These are phyloP conservation scores for Chenopodium quinoa DNA, from an alignment of 148 eudicot species.

Conservation along the genomic window DNA sequence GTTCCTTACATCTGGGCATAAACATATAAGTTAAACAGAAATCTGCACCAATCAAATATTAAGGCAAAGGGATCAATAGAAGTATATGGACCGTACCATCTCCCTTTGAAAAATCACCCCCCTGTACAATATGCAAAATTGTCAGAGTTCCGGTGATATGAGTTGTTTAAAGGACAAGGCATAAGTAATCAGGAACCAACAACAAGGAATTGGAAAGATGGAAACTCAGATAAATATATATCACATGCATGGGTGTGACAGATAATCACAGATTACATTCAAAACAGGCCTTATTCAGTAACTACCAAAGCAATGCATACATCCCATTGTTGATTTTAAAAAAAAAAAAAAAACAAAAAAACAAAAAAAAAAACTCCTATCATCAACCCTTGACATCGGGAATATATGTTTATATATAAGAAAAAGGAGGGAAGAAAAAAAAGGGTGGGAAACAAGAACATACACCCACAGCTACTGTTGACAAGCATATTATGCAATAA, in stretches of 20 bases:
- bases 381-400: not conserved
- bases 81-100: conserved; percentile 65
- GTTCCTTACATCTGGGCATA: conserved; percentile 50
- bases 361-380: not conserved
- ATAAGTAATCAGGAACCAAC: conserved; percentile 1
- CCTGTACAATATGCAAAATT: conserved; percentile 50
- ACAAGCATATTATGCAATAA: not conserved
- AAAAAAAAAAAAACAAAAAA: not conserved
- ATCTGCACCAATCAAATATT: conserved; percentile 30
- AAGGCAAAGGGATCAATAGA: conserved; percentile 24
- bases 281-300: not conserved
- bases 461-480: not conserved
- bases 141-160: not conserved
- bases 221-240: not conserved
- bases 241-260: not conserved
- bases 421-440: not conserved
- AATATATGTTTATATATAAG: not conserved
- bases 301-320: not conserved
- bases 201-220: not conserved
- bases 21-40: conserved; percentile 41
- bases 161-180: not conserved
- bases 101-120: conserved; percentile 96
- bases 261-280: not conserved
- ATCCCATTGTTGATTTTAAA: not conserved
- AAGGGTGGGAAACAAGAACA: not conserved